Base-by-base conservation (phyloP, 768 basidiomycete species). In the Gymnopilus dilepis region DNA sequence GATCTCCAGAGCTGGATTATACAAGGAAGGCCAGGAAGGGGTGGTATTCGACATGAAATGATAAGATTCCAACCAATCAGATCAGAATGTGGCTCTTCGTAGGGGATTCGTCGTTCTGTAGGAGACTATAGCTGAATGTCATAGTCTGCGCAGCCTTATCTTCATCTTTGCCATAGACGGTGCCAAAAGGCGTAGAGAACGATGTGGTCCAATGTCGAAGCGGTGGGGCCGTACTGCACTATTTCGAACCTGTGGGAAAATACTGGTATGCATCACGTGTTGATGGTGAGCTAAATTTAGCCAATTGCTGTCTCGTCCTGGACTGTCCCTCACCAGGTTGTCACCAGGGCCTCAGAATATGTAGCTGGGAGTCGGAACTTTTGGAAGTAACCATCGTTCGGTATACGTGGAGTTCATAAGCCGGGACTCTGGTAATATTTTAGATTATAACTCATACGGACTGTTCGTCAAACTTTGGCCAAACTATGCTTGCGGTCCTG, bases 21-120 rank as follows among this genome's bases (percentile, higher is more conserved):
- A 85, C 28, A 85, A 74, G 0, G 82, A 82, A 4, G 84, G 83
- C 84, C 84, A 84, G 41, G 75, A 48, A 21, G 78, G 76, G 34
- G 74, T 72, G 38, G 58, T 62, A 24, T 62, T 65, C 30, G 47
- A 50, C 47, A 50, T 50, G 47, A 31, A 50, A 31, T 50, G 28
- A 28, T 31, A 28, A 7, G 19, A 31, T 28, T n/a, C 30, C 28
- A n/a, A 6, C 26, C 30, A 7, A 50, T 26, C 19, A n/a, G 17
- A 30, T 50, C 2, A 22, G 11, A 26, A 24, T 12, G 37, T 9
- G 13, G 33, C 11, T 31, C n/a, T 45, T 37, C 33, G 40, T 33
- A 21, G 41, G n/a, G 33, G 34, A 50, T 42, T 28, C 15, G 47
- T 40, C 33, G 47, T 57, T 34, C 30, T 12, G 11, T 57, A 22